Evolutionary conservation across 2,329 filamentous ascomycete species (phyloP), one percentile per base, ranked within the genome.

Genomic region (Aspergillus aculeatus): DNA sequence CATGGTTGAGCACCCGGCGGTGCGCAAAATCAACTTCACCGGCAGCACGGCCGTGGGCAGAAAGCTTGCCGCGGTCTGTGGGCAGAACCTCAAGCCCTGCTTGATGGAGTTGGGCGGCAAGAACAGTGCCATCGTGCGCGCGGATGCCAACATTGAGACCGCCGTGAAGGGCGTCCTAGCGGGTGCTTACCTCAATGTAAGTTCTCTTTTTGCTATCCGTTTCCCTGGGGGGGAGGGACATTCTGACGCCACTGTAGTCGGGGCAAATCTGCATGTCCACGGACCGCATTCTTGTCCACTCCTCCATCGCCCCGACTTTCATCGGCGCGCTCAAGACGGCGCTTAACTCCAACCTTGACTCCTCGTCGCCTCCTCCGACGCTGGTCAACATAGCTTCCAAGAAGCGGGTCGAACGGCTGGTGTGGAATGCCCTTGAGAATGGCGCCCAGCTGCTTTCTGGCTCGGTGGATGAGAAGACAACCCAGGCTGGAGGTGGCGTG

Each of bases 251-350:
- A n/a, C 65, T 19, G 31, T 52, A 77, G 71, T 72, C 81, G 2
- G 91, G 91, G 0, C 91, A 96, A 74, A 86, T 94, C 47, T 95
- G 91, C 80, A 94, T 95, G 90, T 82, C 83, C 24, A 94, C 90
- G 0, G 91, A 95, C 75, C 83, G 87, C 19, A 87, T 93, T 58
- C 71, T 87, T 24, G 81, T 88, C n/a, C 81, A 86, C 71, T 78
- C 78, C 53, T 78, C 76, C 44, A 79, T 88, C 62, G 77, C 79
- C 49, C 71, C 76, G 5, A 69, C 79, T 3, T 88, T 89, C 71
- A 78, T 76, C n/a, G 69, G 76, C 12, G 80, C 79, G 0, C 75
- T 85, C 21, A 78, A 81, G 58, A 70, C 59, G 1, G 78, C 78
- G 3, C 71, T 80, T 0, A 69, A 26, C 64, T 77, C 44, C 68